Conservation (phyloP, 1,284 basidiomycete species). For the Schizophyllum commune region DNA sequence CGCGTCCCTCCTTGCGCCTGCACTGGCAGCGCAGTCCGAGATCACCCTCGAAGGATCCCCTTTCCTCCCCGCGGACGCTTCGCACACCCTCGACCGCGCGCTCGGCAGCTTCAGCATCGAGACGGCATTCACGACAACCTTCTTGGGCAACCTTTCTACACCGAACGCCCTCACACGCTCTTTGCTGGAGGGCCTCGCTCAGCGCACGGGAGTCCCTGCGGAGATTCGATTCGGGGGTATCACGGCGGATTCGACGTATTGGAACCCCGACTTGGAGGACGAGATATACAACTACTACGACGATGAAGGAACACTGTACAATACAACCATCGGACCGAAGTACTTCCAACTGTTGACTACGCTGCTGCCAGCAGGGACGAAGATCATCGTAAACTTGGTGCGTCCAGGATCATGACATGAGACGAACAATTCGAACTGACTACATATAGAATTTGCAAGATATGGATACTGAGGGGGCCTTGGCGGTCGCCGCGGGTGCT, state of each 20-base stretch:
- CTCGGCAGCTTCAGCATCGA: conserved; percentile 46
- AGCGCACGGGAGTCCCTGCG: conserved; percentile 34
- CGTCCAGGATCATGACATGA: neutral
- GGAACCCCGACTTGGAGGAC: conserved; percentile 30
- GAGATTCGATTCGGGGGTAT: conserved; percentile 44
- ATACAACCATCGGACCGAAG: conserved; percentile 40
- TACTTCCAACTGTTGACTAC: conserved; percentile 37
- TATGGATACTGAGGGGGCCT: conserved; percentile 31
- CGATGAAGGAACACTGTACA: conserved; percentile 30
- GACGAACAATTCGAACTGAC: neutral
- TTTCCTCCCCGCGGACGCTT: conserved; percentile 33
- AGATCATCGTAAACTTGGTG: conserved; percentile 24
- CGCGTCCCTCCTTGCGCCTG: neutral
- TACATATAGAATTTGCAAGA: conserved; percentile 31
- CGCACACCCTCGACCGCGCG: conserved; percentile 31
- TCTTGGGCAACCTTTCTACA: conserved; percentile 32
- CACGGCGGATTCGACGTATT: conserved; percentile 43
- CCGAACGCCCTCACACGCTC: conserved; percentile 35
- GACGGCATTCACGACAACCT: conserved; percentile 42
- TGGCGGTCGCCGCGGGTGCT: conserved; percentile 35
- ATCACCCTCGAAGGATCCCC: conserved; percentile 30
- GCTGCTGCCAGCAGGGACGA: conserved; percentile 36
- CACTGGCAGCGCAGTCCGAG: neutral
- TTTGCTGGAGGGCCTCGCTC: conserved; percentile 35
- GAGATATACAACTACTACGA: conserved; percentile 38